Base-by-base conservation (phyloP, 345 rosid genomes). In the Aurinia saxatilis region DNA sequence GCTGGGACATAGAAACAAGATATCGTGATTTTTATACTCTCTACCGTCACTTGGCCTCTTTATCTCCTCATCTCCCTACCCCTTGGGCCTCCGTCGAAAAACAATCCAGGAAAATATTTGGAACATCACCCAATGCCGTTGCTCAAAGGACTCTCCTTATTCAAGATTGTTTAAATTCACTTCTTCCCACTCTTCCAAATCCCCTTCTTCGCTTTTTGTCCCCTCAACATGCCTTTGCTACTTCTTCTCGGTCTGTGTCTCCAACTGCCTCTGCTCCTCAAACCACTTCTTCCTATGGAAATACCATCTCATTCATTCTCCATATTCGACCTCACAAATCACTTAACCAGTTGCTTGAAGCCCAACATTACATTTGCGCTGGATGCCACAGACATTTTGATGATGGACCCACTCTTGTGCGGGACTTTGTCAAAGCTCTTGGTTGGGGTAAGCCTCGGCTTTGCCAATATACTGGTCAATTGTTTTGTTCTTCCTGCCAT, bases 371-470 rank as follows among this genome's bases (percentile, higher is more conserved):
- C 73, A 79, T 78, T 55, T 93, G 99, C 60, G 90, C 96, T 49
- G 97, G 96, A 63, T 93, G 99, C 78, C 88, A 80, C 78, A 84
- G 52, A 73, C 87, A 84, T 77, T 90, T 93, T 74, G 88, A 85
- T 77, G 88, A 77, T 66, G 86, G 87, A 51, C 76, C 75, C 61
- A 90, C 88, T 73, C 73, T 90, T 36, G 77, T 90, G 72, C 70
- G 23, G 58, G 95, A 89, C 71, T 77, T 92, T 65, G 85, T 80
- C 36, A 84, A 81, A 71, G 78, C 86, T 37, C 74, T 91, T 70
- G 95, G 98, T 17, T 90, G 95, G 97, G 95, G 96, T 61, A 90
- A 83, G 69, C 96, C 99, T 71, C 77, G 89, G 37, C 81, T 81
- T 70, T 93, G 99, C 56, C 92, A 90, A 60, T 93, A 87, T 79